Evolutionary conservation across 352 stramenopile genomes (phyloP), one percentile per base, ranked within the genome.

Genomic region (Pythium sp.): DNA sequence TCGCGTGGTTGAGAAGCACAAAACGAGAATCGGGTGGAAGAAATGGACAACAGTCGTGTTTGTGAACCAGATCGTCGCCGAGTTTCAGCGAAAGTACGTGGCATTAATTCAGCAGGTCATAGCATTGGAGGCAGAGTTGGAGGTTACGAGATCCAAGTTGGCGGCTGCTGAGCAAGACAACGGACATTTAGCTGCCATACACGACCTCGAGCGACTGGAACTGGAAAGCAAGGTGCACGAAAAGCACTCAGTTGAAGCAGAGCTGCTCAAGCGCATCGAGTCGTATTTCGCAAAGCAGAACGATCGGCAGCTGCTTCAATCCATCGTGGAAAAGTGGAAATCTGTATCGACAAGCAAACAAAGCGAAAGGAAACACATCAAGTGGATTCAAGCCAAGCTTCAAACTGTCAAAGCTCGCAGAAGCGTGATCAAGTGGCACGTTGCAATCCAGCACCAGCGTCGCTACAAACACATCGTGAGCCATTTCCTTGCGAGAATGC

Each of bases 251-350:
- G 36, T 65, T 38, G 67, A 71, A 18, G n/a, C 71, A 15, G 64
- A 62, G 30, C 64, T 84, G 41, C 64, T 71, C 28, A 55, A 78
- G n/a, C 75, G 77, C 66, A 24, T 81, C 12, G 75, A 71, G 0
- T 59, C 55, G 1, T 83, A 79, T 43, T 74, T 84, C 7, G 64
- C 65, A 0, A 84, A 68, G n/a, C 75, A 75, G 34, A 81, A 68
- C 3, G 60, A 73, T 15, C 77, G 76, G 1, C 74, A 83, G 24
- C 30, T 79, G 12, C 15, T 78, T 5, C 43, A 51, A 5, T 24
- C 9, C 5, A 30, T 43, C 2, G 1, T 67, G 26, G 26, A 5
- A 12, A 22, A 32, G 3, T 73, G 73, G 71, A 74, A 58, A 22
- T 38, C 57, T 7, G 38, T 63, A 0, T 36, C 64, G 0, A 49